Percentiles rank a stretch among this genome's conserved stretches.
Conservation (phyloP, 2,329 filamentous ascomycete genomes). For the Ceratocystis destructans region DNA sequence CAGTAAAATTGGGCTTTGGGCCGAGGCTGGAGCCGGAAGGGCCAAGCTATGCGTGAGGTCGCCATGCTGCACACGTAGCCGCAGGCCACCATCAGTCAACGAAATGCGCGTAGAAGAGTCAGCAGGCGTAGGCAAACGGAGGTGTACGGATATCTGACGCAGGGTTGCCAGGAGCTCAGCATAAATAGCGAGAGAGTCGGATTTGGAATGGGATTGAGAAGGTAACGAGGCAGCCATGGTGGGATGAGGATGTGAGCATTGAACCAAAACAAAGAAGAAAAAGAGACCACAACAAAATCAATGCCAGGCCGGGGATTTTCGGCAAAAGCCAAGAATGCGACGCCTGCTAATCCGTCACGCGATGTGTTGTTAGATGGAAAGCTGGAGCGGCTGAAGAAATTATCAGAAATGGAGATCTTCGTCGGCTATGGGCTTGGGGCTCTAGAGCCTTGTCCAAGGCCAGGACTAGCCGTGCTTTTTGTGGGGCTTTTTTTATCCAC, state of each 20-base stretch:
- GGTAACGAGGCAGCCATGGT: neutral
- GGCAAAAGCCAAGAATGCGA: neutral
- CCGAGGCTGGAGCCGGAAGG: conserved; percentile 33
- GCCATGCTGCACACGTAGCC: conserved; percentile 37
- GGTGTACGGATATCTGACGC: conserved; percentile 47
- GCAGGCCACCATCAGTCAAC: conserved; percentile 33
- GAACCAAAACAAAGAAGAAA: neutral
- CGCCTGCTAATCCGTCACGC: neutral
- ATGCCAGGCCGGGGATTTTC: neutral
- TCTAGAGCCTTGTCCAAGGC: neutral
- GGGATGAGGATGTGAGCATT: neutral
- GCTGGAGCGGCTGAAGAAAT: conserved; percentile 5
- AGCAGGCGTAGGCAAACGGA: conserved; percentile 34
- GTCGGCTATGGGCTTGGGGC: neutral
- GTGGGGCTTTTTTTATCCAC: neutral
- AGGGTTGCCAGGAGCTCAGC: conserved; percentile 54
- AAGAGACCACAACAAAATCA: neutral
- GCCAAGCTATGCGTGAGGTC: conserved; percentile 26
- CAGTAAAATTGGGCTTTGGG: conserved; percentile 28
- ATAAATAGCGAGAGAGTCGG: conserved; percentile 33
- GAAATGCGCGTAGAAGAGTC: conserved; percentile 32
- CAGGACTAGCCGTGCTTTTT: neutral
- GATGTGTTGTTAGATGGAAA: conserved; percentile 4
- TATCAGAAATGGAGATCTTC: conserved; percentile 7
- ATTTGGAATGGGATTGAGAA: neutral